Evolutionary conservation across 2,329 filamentous ascomycete species (phyloP), one percentile per base, ranked within the genome.

Genomic region (Epichloe typhina): DNA sequence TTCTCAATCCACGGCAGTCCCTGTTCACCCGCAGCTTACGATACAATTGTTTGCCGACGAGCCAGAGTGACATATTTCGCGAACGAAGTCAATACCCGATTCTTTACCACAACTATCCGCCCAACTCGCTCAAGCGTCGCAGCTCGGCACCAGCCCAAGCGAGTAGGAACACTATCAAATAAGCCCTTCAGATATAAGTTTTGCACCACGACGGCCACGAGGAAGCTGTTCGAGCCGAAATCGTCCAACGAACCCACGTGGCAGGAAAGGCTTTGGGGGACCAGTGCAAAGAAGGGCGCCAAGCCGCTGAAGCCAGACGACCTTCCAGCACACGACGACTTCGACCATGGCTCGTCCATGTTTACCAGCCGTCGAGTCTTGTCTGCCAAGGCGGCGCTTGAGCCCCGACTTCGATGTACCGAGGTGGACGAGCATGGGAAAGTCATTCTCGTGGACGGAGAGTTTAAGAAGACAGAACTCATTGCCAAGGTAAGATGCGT

Each of bases 401-500:
- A 96, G 66, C 80, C 90, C 33, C 83, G 88, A 53, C 73, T 98
- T 57, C 79, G 93, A 50, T 98, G 93, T 64, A 98, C 93, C 1
- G 93, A 98, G 67, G 87, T 97, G 53, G 89, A 97, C 61, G 88
- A 90, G 65, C 81, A 87, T 61, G 93, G 93, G 40, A 86, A 94
- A 59, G 89, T 96, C 26, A 94, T 91, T 19, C 73, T 97, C 52
- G 86, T 95, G 19, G 94, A 94, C 63, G 88, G 89, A 53, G 93
- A 97, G 67, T 97, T 96, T 69, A 94, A 93, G 71, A 98, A 98
- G 75, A 93, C 83, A 61, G 93, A 98, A 70, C 74, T 98, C 45
- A 97, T 96, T 66, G 89, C 90, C 49, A 96, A 93, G 76, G 87
- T 90, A 68, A 45, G 12, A 3, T 11, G n/a, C 8, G 38, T 13